Evolutionary conservation across 192 early-diverging fungal genomes (phyloP), one percentile per base, ranked within the genome.

Genomic region (Backusella parvicylindrica): DNA sequence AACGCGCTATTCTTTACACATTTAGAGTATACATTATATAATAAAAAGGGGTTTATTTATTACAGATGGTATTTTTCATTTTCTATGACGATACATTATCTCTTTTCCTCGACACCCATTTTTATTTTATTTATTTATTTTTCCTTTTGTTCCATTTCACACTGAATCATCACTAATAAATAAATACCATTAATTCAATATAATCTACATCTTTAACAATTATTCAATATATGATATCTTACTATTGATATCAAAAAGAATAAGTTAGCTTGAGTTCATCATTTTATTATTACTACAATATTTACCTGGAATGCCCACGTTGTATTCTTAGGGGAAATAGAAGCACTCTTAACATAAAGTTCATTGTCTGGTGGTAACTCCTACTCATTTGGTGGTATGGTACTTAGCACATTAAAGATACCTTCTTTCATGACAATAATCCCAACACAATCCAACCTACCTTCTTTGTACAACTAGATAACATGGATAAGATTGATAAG

Each of bases 401-500:
- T 5, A 49, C 6, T 38, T 26, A n/a, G 18, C 43, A 47, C 5
- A 47, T 47, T 15, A 28, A 63, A 12, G n/a, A 47, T 1, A 21
- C 37, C n/a, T 31, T 21, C 35, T 31, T n/a, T 21, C 18, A 47
- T 47, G 6, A 6, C 43, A 47, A 18, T 47, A 1, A 18, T 6
- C 31, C 56, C 1, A 32, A 47, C 37, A 18, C n/a, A 1, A 18
- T 6, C 31, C 56, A 2, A 32, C 63, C 37, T 76, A 84, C 90
- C 86, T 96, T 95, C 70, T 91, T 88, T 15, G 86, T 89, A 75
- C 93, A 95, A 73, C 92, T 91, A 12, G 93, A 95, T 49, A 98
- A 81, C 97, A 98, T 98, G 64, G 95, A 97, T 60, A 92, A 88
- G 30, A 98, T 89, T 0, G 93, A 95, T 70, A 98, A 85, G 74